phyloP scores from a whole-genome alignment of 352 stramenopile species.

The Pythium graminicola region DNA sequence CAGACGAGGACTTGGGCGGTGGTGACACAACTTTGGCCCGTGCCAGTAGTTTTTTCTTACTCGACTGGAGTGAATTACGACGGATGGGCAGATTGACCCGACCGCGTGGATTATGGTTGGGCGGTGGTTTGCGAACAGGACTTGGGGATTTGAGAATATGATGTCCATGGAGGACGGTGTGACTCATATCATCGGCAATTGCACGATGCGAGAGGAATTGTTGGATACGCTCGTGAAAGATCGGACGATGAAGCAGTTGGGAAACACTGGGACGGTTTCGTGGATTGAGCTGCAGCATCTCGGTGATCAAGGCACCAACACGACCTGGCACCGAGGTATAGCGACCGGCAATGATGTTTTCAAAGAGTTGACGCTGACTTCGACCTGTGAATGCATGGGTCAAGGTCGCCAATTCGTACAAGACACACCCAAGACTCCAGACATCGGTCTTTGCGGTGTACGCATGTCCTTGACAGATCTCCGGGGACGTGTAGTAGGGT shows the following conservation, averaged over 20 bases:
- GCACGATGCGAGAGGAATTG: conserved; percentile 50
- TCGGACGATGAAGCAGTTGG: conserved; percentile 41
- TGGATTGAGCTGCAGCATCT: conserved; percentile 61
- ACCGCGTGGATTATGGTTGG: background rate
- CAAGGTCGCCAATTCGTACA: conserved; percentile 93
- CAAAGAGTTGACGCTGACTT: conserved; percentile 69
- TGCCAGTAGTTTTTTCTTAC: too few relatives aligned
- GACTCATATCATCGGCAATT: conserved; percentile 48
- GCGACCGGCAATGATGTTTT: conserved; percentile 49
- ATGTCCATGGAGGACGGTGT: conserved; percentile 68
- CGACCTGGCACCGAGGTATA: conserved; percentile 22
- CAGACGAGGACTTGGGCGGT: too few relatives aligned
- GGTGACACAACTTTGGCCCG: too few relatives aligned
- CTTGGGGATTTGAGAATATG: conserved; percentile 37
- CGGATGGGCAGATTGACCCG: too few relatives aligned
- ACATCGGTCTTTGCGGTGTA: conserved; percentile 96
- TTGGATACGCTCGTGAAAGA: conserved; percentile 62
- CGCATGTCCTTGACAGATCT: conserved; percentile 88
- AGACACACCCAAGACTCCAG: conserved; percentile 92
- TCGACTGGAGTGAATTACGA: too few relatives aligned
- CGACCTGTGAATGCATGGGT: conserved; percentile 85
- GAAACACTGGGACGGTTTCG: conserved; percentile 58
- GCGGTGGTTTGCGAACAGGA: background rate
- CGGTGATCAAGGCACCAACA: conserved; percentile 33
- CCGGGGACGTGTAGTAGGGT: conserved; percentile 93